phyloP scores from a whole-genome alignment of 257 asterid genomes.

The Solanum phureja region DNA sequence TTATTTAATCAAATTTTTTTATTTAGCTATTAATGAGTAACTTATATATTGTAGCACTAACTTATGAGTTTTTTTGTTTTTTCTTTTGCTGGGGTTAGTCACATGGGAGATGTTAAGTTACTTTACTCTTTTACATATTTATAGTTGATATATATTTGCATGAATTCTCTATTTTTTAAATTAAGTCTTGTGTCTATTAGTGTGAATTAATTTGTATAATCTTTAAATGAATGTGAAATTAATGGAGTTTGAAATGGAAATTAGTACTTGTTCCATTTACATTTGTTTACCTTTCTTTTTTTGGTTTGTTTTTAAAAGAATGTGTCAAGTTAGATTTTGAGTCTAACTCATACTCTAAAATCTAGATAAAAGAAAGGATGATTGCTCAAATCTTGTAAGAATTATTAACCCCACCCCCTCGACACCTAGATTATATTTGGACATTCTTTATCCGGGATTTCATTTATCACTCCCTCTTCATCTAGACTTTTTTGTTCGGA shows the following conservation, averaged over 20 bases:
- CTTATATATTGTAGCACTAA: background rate
- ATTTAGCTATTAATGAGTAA: background rate
- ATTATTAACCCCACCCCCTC: too few relatives aligned
- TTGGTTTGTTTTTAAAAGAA: too few relatives aligned
- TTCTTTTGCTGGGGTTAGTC: constrained; percentile 14
- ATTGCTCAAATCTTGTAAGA: background rate
- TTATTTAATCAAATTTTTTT: too few relatives aligned
- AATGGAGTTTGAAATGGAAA: background rate
- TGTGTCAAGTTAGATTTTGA: background rate
- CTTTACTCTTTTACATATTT: background rate
- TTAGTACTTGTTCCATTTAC: background rate
- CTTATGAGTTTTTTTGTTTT: background rate
- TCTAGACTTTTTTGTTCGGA: too few relatives aligned
- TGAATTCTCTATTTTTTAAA: background rate
- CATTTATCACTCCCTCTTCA: too few relatives aligned
- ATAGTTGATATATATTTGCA: background rate
- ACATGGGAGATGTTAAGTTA: constrained; percentile 42
- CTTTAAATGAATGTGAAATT: background rate
- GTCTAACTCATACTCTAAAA: background rate
- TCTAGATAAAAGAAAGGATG: too few relatives aligned
- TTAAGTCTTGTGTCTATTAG: background rate
- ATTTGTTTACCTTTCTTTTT: too few relatives aligned
- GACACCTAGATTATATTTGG: background rate
- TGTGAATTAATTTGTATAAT: background rate
- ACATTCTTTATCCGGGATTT: too few relatives aligned